Percentiles rank a stretch among this genome's conserved stretches.
These are phyloP conservation scores for Pythium volutum DNA, from an alignment of 352 stramenopile genomes.

Conservation along the genomic window DNA sequence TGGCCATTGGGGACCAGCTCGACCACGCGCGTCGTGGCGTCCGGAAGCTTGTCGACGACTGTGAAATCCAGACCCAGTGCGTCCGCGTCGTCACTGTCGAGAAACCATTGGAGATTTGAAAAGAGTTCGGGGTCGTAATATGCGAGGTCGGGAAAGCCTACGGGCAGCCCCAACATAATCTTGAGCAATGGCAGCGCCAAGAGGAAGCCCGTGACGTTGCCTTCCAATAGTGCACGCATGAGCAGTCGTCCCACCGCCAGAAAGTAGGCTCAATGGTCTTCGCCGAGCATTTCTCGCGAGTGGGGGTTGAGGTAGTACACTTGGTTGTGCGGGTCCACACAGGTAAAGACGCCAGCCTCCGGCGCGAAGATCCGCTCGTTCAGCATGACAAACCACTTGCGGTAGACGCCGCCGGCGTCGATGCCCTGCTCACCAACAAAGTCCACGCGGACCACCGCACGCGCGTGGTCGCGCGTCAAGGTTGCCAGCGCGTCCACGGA, in stretches of 20 bases:
- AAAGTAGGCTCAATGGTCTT: constrained; percentile 67
- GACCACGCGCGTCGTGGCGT: constrained; percentile 26
- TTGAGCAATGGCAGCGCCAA: constrained; percentile 96
- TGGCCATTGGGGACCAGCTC: constrained; percentile 57
- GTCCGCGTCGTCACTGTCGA: constrained; percentile 54
- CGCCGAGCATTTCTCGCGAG: constrained; percentile 52
- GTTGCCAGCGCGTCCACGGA: constrained; percentile 12
- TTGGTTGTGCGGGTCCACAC: constrained; percentile 48
- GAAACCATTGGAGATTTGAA: constrained; percentile 61
- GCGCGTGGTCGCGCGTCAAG: constrained; percentile 30
- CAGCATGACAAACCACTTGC: constrained; percentile 87
- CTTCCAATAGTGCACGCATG: constrained; percentile 74
- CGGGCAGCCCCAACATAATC: constrained; percentile 93
- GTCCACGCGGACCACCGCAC: constrained; percentile 64
- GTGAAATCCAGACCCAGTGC: constrained; percentile 65
- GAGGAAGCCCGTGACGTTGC: constrained; percentile 93
- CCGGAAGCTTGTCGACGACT: constrained; percentile 30
- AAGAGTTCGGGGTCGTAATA: constrained; percentile 61
- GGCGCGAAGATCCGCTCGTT: constrained; percentile 55
- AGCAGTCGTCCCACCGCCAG: constrained; percentile 56
- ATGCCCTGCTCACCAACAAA: constrained; percentile 81
- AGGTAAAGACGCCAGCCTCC: constrained; percentile 49
- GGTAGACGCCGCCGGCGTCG: constrained; percentile 82
- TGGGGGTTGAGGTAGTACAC: constrained; percentile 64
- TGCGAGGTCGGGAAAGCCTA: constrained; percentile 93